Base-by-base conservation (phyloP, 1,284 basidiomycete species). In the Leccinum fallax region DNA sequence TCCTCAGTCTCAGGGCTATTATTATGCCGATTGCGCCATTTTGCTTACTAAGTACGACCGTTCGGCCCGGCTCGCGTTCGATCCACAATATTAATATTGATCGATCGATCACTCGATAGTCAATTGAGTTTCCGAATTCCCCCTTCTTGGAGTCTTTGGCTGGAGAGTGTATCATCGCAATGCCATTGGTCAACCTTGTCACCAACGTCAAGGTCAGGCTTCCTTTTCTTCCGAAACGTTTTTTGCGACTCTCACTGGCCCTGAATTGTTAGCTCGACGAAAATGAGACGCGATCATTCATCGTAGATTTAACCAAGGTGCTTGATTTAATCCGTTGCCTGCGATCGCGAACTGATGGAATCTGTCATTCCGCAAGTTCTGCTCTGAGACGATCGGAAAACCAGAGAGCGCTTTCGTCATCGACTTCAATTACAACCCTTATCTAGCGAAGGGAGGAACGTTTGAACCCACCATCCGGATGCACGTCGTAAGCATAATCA, bases 381-480 rank as follows among this genome's bases (percentile, higher is more conserved):
- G 70, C 46, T 55, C 56, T 5, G 28, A 46, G n/a, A 76, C 78
- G 2, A 75, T 88, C 55, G 71, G 69, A 7, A 88, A 86, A 67
- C 84, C 84, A 0, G 81, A 85, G 66, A 46, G 62, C 4, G 83
- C 81, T 65, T 83, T 89, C 64, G 77, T 76, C 3, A 77, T 83
- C 63, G 78, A 78, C 63, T 81, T 84, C 66, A 79, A 71, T 21
- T 79, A 86, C 70, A 83, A 85, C 63, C 84, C 87, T 58, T 77
- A 76, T 40, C 78, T 88, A 61, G 79, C 83, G 1, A 85, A 85
- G 67, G 73, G 68, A 11, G 86, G 86, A 2, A 81, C 80, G 1
- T 51, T 81, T 84, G 87, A 86, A 21, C 87, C 87, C 19, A 85
- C 85, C 2, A 82, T 86, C 69, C 72, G 80, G 32, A 71, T 88